phyloP scores from a whole-genome alignment of 768 basidiomycete species.

The Mycena amicta region DNA sequence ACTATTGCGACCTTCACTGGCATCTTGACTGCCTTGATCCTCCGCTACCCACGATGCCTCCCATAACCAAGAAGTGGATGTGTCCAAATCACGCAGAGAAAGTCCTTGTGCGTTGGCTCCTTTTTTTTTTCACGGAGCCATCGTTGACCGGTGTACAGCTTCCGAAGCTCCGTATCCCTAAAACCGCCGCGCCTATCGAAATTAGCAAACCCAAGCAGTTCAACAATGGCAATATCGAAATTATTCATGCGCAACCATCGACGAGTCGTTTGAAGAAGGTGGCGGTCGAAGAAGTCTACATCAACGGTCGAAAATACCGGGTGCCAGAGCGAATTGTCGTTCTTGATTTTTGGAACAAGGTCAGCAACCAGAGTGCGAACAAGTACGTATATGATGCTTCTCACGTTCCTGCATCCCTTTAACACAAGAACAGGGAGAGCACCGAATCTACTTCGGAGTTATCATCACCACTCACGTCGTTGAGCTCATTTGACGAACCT shows the following conservation, averaged over 20 bases:
- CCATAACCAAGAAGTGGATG: slow-evolving; percentile 95
- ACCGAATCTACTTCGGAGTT: slow-evolving; percentile 47
- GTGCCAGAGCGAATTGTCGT: slow-evolving; percentile 91
- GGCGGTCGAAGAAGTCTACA: slow-evolving; percentile 78
- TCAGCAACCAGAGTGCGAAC: slow-evolving; percentile 48
- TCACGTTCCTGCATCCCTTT: no score
- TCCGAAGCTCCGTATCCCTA: slow-evolving; percentile 79
- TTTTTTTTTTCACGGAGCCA: no score
- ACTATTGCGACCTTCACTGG: slow-evolving; percentile 94
- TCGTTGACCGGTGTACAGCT: slow-evolving; percentile 48
- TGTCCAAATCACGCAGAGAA: slow-evolving; percentile 97
- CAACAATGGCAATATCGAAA: slow-evolving; percentile 93
- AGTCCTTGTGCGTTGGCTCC: slow-evolving; percentile 73
- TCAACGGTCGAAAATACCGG: slow-evolving; percentile 87
- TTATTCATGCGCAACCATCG: slow-evolving; percentile 69
- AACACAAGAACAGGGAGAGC: slow-evolving; percentile 40
- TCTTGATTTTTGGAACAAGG: slow-evolving; percentile 94
- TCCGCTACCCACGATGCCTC: slow-evolving; percentile 83
- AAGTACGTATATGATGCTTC: slow-evolving; percentile 39
- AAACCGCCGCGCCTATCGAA: slow-evolving; percentile 68
- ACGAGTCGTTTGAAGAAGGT: slow-evolving; percentile 45
- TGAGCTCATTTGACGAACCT: slow-evolving; percentile 70
- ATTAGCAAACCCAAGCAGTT: slow-evolving; percentile 70
- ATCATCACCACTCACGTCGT: slow-evolving; percentile 74
- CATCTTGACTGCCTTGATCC: slow-evolving; percentile 96